Base-by-base conservation (phyloP, 2,329 filamentous ascomycete species). In the Aspergillus glaucus region DNA sequence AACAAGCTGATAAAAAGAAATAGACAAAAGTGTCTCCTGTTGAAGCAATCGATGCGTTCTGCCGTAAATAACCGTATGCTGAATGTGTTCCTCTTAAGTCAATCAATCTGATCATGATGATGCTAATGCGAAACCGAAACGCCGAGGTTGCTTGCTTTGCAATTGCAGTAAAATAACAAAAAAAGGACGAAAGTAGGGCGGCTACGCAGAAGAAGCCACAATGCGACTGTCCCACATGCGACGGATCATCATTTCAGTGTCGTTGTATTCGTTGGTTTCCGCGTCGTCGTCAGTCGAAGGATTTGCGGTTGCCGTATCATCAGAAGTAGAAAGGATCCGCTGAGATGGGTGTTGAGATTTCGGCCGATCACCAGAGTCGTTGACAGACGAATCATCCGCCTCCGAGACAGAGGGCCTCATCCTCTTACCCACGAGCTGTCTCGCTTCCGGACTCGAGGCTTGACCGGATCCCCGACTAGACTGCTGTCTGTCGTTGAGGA, bases 161-260 rank as follows among this genome's bases (percentile, higher is more conserved):
- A 37, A 42, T 22, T 21, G 40, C 15, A 22, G 19, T 5, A 42
- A 43, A 36, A 45, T 19, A 24, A 24, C 8, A 39, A 17, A 39
- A 19, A 45, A 43, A 40, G 9, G 19, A 48, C 43, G 41, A 48
- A 43, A 46, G 34, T 4, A 40, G 47, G 39, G 28, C 44, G 46
- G 51, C 62, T 52, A 70, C 28, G 64, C 64, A 21, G 61, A 63
- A 14, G 60, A 62, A 15, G 69, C 64, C 4, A 72, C 66, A 47
- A 71, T 68, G 43, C 70, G 66, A 47, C 67, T 71, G 43, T 72
- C 68, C 70, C 70, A 73, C 57, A 72, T 68, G 43, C 70, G 66
- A 39, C 69, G 67, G 46, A 72, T 61, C 58, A 73, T 64, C 57
- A 73, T 60, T 30, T 69, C 69, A 4, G 57, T 52, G 47, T 69